These are phyloP conservation scores for Lepiota brunneoincarnata DNA, from an alignment of 768 basidiomycete genomes.

Conservation along the genomic window DNA sequence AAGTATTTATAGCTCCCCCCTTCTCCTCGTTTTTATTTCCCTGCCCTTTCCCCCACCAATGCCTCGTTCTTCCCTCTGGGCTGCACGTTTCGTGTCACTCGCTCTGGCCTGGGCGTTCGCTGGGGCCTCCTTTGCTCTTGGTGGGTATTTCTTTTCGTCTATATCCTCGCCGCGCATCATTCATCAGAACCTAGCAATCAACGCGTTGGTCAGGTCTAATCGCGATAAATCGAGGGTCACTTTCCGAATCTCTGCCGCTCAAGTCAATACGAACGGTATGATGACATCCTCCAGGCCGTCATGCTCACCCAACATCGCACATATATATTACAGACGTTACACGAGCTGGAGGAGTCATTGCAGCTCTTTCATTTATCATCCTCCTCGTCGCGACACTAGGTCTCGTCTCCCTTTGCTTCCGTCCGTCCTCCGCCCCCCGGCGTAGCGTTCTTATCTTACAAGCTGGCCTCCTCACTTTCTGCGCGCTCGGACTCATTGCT, in stretches of 20 bases:
- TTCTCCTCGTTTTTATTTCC: not conserved
- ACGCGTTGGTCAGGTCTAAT: slow-evolving; percentile 23
- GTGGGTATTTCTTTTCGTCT: slow-evolving; percentile 11
- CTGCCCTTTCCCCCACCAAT: not conserved
- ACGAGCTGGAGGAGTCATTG: slow-evolving; percentile 18
- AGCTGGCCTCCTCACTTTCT: slow-evolving; percentile 34
- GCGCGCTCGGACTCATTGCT: slow-evolving; percentile 42
- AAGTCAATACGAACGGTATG: slow-evolving; percentile 20
- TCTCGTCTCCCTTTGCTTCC: slow-evolving; percentile 13
- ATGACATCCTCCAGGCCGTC: not conserved
- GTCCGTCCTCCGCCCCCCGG: slow-evolving; percentile 13
- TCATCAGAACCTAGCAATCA: slow-evolving; percentile 15
- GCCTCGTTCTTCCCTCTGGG: slow-evolving; percentile 16
- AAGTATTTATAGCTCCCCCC: not conserved
- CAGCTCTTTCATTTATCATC: slow-evolving; percentile 17
- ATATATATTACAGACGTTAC: slow-evolving; percentile 17
- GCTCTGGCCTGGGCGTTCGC: slow-evolving; percentile 29
- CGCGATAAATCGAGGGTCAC: slow-evolving; percentile 16
- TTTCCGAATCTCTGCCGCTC: slow-evolving; percentile 13
- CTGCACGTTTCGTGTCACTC: slow-evolving; percentile 23
- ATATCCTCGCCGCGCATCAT: not conserved
- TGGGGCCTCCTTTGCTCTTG: slow-evolving; percentile 19
- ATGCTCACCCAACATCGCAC: not conserved
- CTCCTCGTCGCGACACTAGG: slow-evolving; percentile 15
- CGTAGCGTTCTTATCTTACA: slow-evolving; percentile 26